Percentiles rank a stretch among this genome's conserved stretches.
These are phyloP conservation scores for Hanseniaspora meyeri DNA, from an alignment of 805 yeast genomes.

Conservation along the genomic window DNA sequence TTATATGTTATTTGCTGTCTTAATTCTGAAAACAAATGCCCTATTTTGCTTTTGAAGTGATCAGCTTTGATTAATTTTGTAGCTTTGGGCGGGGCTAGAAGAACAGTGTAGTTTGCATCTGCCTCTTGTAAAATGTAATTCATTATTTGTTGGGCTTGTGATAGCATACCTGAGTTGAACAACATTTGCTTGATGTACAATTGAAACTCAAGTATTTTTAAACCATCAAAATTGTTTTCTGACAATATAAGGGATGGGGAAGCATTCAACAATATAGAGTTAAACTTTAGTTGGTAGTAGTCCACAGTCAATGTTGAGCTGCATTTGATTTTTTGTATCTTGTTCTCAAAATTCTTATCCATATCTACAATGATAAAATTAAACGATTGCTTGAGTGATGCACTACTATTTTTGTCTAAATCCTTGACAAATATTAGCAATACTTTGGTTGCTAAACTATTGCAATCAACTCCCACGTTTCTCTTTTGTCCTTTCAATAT, in stretches of 20 bases:
- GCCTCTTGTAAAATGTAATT: background rate
- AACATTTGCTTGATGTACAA: background rate
- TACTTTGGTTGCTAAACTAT: background rate
- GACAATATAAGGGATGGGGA: background rate
- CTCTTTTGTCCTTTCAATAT: slow-evolving; percentile 48
- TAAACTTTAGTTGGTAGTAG: background rate
- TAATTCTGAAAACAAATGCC: slow-evolving; percentile 42
- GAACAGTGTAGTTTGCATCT: background rate
- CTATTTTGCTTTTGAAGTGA: slow-evolving; percentile 36
- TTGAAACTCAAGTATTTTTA: background rate
- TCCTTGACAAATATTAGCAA: background rate
- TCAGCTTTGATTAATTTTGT: slow-evolving; percentile 39
- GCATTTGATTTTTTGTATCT: background rate
- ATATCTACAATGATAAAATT: background rate
- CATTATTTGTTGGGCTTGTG: background rate
- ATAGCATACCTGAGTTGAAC: background rate
- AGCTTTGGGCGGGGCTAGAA: slow-evolving; percentile 29
- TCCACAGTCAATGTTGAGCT: background rate
- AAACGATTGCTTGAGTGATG: background rate
- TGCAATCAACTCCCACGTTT: background rate
- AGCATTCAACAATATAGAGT: background rate
- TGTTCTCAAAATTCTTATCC: background rate
- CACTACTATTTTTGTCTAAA: background rate
- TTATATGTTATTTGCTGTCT: slow-evolving; percentile 43
- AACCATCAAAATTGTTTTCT: background rate